Evolutionary conservation across 1,284 basidiomycete genomes (phyloP), one percentile per base, ranked within the genome.

Genomic region (Porogramme epimiltina): DNA sequence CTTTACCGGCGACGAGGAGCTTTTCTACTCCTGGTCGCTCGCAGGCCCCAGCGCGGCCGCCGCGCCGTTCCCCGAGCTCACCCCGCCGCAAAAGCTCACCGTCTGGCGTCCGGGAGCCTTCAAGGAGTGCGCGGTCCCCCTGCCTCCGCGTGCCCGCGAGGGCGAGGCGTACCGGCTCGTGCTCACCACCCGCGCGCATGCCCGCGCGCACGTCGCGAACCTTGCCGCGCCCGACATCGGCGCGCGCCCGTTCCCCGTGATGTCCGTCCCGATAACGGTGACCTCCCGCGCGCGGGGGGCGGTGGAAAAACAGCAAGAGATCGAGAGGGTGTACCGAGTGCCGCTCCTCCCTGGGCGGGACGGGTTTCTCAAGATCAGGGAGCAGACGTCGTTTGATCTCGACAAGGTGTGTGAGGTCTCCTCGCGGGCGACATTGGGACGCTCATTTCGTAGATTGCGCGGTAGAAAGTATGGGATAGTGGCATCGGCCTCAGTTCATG

Each of bases 401-500:
- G 92, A 95, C 74, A 95, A 95, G 81, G 93, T 91, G 58, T 49
- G 60, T 45, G 19, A 44, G 19, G n/a, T 3, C 38, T 24, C 13
- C 4, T 11, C 10, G 26, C 41, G 47, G 13, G 28, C 26, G 22
- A 15, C 18, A 11, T 4, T 20, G 31, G 26, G 23, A 36, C 25
- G 43, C 38, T 43, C 47, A 40, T 59, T 39, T 39, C 54, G 42
- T 47, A 66, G 63, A 61, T 48, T 60, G 47, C 50, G 25, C 49
- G 56, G 28, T 72, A 94, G 92, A 95, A 94, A 91, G 81, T 94
- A 46, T 94, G 92, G 93, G 93, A 95, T 67, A 94, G 91, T 49
- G 92, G 91, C 1, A 78, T 93, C 42, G 91, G 89, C 2, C 71
- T 93, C 20, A 84, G 85, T 49, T 81, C 89, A 0, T 93, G 90